Evolutionary conservation across 2,329 filamentous ascomycete species (phyloP), one percentile per base, ranked within the genome.

Genomic region (Onygenales sp.): DNA sequence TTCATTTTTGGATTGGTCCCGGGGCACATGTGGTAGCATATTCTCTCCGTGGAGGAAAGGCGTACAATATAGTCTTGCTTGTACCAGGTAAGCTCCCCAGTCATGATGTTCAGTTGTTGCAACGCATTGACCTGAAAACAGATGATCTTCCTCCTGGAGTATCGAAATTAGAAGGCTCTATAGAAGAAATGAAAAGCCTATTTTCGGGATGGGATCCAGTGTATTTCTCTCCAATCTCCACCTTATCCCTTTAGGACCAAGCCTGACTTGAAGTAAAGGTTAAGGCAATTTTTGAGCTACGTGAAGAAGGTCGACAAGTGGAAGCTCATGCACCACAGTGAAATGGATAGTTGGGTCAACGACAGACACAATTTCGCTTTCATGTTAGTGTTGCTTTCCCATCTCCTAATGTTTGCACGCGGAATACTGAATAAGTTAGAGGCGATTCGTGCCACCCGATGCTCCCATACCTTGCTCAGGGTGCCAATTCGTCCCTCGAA

Each of bases 121-220:
- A 27, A 27, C 21, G 21, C 21, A 27, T 27, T 27, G 21, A 27
- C 21, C 21, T 5, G 21, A 27, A 27, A 27, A 27, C 21, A 27
- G 21, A 27, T 27, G 21, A 27, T 27, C 21, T 27, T 27, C 21
- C 21, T 27, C 65, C 71, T 2, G 74, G 75, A 1, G 77, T 83
- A 1, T 72, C 75, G 9, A 75, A 76, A 35, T 69, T 75, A 51
- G 59, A 72, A 1, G 83, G 80, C 1, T 78, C 77, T 6, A 59
- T 82, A 0, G 77, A 80, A 10, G 82, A 87, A 66, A 83, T 86
- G 80, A 73, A 70, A 49, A 69, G 69, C 3, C 63, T 83, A 2
- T 86, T 87, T 61, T 66, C 70, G 5, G 74, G 72, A 0, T 88
- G 85, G 85, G 84, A 87, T 68, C 83, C 83, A 1, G 74, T 83